These are phyloP conservation scores for Botrytis elliptica DNA, from an alignment of 2,329 filamentous ascomycete genomes.

Conservation along the genomic window DNA sequence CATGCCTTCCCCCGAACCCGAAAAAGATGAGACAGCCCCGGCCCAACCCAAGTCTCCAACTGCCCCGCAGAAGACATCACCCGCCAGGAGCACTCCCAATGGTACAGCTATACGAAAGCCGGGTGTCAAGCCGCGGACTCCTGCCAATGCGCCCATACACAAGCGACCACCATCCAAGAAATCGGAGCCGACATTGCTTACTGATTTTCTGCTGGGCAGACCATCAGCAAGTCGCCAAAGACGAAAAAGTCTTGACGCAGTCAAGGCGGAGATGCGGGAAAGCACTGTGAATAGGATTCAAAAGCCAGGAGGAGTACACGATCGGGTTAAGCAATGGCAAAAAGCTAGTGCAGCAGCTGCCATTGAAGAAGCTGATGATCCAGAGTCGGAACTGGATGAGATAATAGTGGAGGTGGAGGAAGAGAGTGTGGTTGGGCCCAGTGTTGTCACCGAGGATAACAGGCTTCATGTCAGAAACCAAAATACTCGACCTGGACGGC, in stretches of 20 bases:
- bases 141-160: constrained; percentile 34
- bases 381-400: constrained; percentile 56
- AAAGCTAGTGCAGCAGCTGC: constrained; percentile 69
- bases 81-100: constrained; percentile 29
- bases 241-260: constrained; percentile 57
- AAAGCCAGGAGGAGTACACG: constrained; percentile 67
- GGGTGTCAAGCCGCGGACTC: constrained; percentile 27
- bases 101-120: constrained; percentile 28
- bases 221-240: constrained; percentile 55
- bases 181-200: constrained; percentile 50
- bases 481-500: constrained; percentile 23
- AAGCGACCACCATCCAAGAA: constrained; percentile 30
- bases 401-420: constrained; percentile 60
- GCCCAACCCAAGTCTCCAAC: constrained; percentile 20
- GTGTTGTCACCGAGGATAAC: constrained; percentile 53
- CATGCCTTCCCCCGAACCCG: constrained; percentile 23
- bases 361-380: constrained; percentile 51
- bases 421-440: constrained; percentile 47
- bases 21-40: constrained; percentile 20
- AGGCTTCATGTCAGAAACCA: constrained; percentile 48
- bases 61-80: constrained; percentile 24
- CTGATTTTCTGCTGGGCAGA: constrained; percentile 58
- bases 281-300: constrained; percentile 58
- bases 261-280: constrained; percentile 54
- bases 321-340: constrained; percentile 84